Base-by-base conservation (phyloP, 768 basidiomycete genomes). In the Termitomyces titanicus region DNA sequence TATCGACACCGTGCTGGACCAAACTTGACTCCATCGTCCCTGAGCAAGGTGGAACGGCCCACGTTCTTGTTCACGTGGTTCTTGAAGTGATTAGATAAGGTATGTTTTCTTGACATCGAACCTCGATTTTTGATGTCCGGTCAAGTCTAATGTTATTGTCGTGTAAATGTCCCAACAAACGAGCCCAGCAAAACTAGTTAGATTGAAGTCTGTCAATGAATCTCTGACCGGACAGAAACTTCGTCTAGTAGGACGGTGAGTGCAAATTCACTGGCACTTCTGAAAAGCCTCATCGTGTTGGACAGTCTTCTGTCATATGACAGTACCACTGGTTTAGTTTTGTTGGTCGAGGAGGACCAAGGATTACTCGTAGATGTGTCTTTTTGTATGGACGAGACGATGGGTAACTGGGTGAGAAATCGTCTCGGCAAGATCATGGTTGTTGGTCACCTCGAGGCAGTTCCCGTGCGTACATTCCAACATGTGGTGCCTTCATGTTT, bases 271-370 rank as follows among this genome's bases (percentile, higher is more conserved):
- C 10, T 34, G 35, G 11, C 10, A 20, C 24, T 3, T 12, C 15
- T 11, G 46, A 50, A 46, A 55, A 53, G 31, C 18, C 31, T 20
- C 39, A 27, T 48, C 37, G 35, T 24, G 34, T 38, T 40, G 54
- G 44, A 40, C 62, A 89, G 86, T 62, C 72, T 87, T 59, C 73
- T 85, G 34, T 72, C 77, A 29, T 85, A 85, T 64, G 83, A 87
- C 57, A 69, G 72, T 13, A 61, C 66, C 9, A 76, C 75, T 37
- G 77, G 76, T 3, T 66, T 79, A 13, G 68, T 80, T 13, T 55
- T 83, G 20, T 66, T 89, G 31, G 60, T 78, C n/a, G 81, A 82
- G 59, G 74, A 72, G 45, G 73, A 74, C 12, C 66, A 68, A n/a
- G 82, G 74, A 33, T 62, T 88, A 46, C 69, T 85, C 10, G 79